Evolutionary conservation across 2,329 filamentous ascomycete genomes (phyloP), one percentile per base, ranked within the genome.

Genomic region (Fusarium tuaranense): DNA sequence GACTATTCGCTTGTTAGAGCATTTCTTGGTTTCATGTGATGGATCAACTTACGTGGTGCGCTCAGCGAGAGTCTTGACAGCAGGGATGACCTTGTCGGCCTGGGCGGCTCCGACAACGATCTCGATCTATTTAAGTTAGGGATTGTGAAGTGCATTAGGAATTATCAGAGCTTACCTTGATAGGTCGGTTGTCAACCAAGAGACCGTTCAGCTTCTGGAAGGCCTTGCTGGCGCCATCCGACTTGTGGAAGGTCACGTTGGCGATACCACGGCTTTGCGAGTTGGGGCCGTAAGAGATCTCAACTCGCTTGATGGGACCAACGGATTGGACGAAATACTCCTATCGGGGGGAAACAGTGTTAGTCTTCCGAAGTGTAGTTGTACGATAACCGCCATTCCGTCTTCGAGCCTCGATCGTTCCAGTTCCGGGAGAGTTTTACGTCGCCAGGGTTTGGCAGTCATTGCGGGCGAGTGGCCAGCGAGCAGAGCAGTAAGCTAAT

Each of bases 241-340:
- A 86, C 80, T 94, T 94, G 83, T 85, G 86, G 87, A 99, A 99
- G 74, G 92, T 92, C 78, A 99, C 93, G 65, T 95, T 97, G 79
- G 95, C 95, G 81, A 96, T 94, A 76, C 97, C 97, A 82, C 95
- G 94, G 89, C 95, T 98, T 78, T 92, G 91, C 75, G 96, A 96
- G 82, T 94, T 95, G 75, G 96, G 94, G 80, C 96, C 97, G 86
- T 99, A 99, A 62, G 94, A 95, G 79, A 99, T 88, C 78, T 97
- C 92, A 75, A 97, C 94, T 84, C 90, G 93, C 90, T 97, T 98
- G 85, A 98, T 94, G 74, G 93, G 91, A 78, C 95, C 96, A 83
- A 98, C 92, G 79, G 94, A 93, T 82, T 94, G 93, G 81, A 89
- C 86, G 84, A 99, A 98, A 86, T 98, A 99, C 87, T 99, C 97